Conservation (phyloP, 108 stramenopile species). For the Epithemia pelagica region DNA sequence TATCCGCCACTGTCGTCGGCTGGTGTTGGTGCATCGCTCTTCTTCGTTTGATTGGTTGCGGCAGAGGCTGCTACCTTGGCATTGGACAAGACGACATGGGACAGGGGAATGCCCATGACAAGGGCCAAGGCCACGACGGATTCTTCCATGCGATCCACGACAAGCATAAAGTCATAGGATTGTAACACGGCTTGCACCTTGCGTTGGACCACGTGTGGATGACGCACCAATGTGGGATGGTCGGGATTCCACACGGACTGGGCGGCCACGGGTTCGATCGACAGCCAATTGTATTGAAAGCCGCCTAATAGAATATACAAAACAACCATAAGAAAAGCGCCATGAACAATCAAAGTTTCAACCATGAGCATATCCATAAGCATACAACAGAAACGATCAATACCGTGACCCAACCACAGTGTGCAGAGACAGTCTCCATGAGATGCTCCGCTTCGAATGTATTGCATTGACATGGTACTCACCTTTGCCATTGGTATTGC, state of each 20-base stretch:
- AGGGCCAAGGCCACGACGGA: constrained; percentile 36
- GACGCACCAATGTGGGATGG: constrained; percentile 3
- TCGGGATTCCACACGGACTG: constrained; percentile 11
- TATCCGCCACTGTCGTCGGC: not conserved
- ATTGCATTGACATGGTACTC: no score
- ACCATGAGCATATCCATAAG: not conserved
- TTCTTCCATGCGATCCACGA: constrained; percentile 48
- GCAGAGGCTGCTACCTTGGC: constrained; percentile 5
- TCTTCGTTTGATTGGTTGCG: not conserved
- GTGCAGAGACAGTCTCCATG: no score
- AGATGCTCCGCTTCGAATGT: no score
- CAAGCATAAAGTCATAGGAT: constrained; percentile 35
- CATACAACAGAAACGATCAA: no score
- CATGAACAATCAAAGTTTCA: not conserved
- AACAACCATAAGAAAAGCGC: constrained; percentile 9
- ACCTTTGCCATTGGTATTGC: not conserved
- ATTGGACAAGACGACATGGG: constrained; percentile 16
- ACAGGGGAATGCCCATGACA: constrained; percentile 23
- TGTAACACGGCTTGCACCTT: constrained; percentile 23
- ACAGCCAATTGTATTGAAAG: constrained; percentile 21
- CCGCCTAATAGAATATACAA: no score
- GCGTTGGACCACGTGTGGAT: constrained; percentile 11
- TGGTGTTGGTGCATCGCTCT: not conserved
- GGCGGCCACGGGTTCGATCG: constrained; percentile 6
- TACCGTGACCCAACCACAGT: no score